Evolutionary conservation across 179 eudicot species (phyloP), one percentile per base, ranked within the genome.

Genomic region (Beta macrorhiza): DNA sequence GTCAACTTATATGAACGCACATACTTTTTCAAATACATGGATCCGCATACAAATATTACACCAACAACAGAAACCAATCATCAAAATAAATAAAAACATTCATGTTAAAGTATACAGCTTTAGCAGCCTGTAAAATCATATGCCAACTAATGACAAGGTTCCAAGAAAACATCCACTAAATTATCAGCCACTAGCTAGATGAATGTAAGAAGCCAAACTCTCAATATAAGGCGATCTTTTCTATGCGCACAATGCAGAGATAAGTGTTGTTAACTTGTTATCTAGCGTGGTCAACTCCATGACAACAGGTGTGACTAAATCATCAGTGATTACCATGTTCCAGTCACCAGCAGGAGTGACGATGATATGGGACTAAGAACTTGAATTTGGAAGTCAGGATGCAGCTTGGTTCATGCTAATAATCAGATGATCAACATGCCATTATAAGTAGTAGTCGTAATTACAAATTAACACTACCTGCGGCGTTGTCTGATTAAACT

Each of bases 401-500:
- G 55, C 62, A 47, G 80, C 53, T 78, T 67, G 13, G 58, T 32
- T 45, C 70, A 2, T 57, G 44, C 9, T 25, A 71, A 25, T 10
- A 10, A 22, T 74, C 7, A 68, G 67, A 67, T 19, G 57, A 72
- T 47, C 72, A 16, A 10, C n/a, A 19, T 63, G 45, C 16, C 47
- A 2, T 6, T 10, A 42, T 63, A 56, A 81, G 57, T 55, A 74
- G 42, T 22, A 82, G 9, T 65, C 78, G 20, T n/a, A 51, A 74
- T 67, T 58, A 59, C 76, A 78, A 64, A 64, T 76, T 79, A 79
- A 77, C 67, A 65, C 61, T 83, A 87, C 90, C 90, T 87, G 86
- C 90, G 90, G 53, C 85, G 85, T 84, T 85, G 87, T 76, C 90
- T 85, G 77, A 85, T 82, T 63, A 83, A 74, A 85, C 81, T 85